A percentile compares a stretch with the other conserved stretches of the same genome.
These are phyloP conservation scores for Gossypium davidsonii DNA, from an alignment of 441 rosid species.

Conservation along the genomic window DNA sequence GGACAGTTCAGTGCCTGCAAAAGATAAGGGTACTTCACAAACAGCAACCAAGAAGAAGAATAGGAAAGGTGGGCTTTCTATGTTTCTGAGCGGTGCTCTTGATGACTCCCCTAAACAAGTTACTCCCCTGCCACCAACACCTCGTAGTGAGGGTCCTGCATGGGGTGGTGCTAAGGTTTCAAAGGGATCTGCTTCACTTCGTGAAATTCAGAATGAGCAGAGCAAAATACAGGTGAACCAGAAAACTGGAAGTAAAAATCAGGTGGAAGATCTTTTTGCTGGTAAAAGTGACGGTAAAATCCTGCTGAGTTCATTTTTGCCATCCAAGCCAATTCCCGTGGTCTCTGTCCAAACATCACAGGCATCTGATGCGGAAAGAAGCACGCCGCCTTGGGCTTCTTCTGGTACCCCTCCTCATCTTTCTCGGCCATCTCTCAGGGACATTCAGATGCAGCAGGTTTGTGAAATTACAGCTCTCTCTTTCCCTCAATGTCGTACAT, in stretches of 20 bases:
- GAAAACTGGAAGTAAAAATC: conserved; percentile 33
- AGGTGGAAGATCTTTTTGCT: conserved; percentile 34
- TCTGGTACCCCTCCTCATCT: conserved; percentile 69
- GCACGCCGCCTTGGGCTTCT: conserved; percentile 91
- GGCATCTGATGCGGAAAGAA: conserved; percentile 51
- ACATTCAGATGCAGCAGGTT: conserved; percentile 97
- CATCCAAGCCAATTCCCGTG: conserved; percentile 76
- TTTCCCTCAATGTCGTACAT: not conserved
- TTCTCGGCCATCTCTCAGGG: conserved; percentile 83
- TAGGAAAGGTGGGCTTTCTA: conserved; percentile 93
- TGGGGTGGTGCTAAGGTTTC: conserved; percentile 94
- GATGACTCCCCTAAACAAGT: conserved; percentile 59
- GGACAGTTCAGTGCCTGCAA: conserved; percentile 33
- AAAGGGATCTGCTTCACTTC: conserved; percentile 75
- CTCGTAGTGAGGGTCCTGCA: conserved; percentile 80
- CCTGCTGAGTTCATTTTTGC: conserved; percentile 56
- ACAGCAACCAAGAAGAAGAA: conserved; percentile 62
- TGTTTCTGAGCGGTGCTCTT: conserved; percentile 97
- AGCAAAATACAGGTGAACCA: conserved; percentile 45
- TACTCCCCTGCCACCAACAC: conserved; percentile 53
- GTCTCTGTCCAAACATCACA: conserved; percentile 36
- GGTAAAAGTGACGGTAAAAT: conserved; percentile 53
- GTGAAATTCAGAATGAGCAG: conserved; percentile 87
- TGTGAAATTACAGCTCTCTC: not conserved
- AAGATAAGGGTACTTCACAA: conserved; percentile 32